A percentile compares a stretch with the other conserved stretches of the same genome.
Conservation (phyloP, 2,329 filamentous ascomycete genomes). For the Stachybotrys chartarum region DNA sequence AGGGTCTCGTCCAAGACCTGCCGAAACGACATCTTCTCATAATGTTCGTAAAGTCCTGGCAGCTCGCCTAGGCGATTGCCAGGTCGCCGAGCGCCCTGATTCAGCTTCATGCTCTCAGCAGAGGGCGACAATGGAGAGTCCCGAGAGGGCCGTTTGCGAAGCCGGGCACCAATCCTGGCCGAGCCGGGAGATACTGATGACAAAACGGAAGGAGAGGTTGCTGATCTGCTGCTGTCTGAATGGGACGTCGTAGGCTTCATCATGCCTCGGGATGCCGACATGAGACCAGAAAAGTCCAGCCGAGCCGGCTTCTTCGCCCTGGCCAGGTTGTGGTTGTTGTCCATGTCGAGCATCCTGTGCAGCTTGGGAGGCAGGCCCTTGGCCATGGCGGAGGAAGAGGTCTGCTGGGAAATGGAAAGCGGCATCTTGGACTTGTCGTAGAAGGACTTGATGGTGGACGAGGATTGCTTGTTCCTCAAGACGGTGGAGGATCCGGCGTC, state of each 20-base stretch:
- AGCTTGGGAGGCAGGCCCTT: conserved; percentile 45
- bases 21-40: conserved; percentile 48
- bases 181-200: conserved; percentile 25
- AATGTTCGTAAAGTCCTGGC: conserved; percentile 48
- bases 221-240: neutral
- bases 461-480: conserved; percentile 41
- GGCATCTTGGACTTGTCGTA: conserved; percentile 51
- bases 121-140: conserved; percentile 22
- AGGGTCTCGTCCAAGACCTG: conserved; percentile 25
- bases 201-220: conserved; percentile 35
- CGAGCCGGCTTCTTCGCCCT: conserved; percentile 36
- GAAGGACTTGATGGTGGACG: conserved; percentile 48
- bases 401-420: conserved; percentile 51
- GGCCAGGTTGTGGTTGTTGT: conserved; percentile 18
- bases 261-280: conserved; percentile 23
- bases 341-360: conserved; percentile 37
- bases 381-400: conserved; percentile 51
- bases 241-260: conserved; percentile 19
- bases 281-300: conserved; percentile 40
- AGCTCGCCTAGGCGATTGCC: conserved; percentile 28
- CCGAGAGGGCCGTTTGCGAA: conserved; percentile 28
- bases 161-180: conserved; percentile 16
- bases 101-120: conserved; percentile 17
- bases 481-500: conserved; percentile 28
- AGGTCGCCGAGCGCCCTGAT: conserved; percentile 12